Base-by-base conservation (phyloP, 1,284 basidiomycete species). In the Sparassis latifolia region DNA sequence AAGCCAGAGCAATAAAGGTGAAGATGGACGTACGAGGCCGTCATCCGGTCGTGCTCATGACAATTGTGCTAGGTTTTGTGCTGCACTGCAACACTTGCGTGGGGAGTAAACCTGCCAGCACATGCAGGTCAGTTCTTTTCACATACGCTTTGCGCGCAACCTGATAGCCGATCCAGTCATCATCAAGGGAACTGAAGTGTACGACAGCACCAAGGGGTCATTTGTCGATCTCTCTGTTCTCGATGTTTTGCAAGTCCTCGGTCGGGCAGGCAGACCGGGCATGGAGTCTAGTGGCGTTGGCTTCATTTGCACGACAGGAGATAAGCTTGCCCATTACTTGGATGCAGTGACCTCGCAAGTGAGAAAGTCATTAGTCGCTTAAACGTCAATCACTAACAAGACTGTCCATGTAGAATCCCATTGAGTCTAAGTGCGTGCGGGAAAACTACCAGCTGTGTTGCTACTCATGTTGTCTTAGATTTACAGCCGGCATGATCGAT, bases 81-180 rank as follows among this genome's bases (percentile, higher is more conserved):
- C 69, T 99, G 97, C 74, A 99, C 97, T 2, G 93, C 97, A 2
- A 99, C 97, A 0, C 77, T 99, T 33, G 97, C 97, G 1, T 99
- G 97, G 97, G 97, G 97, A 75, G 97, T 99, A 62, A 99, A 99
- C 68, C 73, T 99, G 61, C 97, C 97, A 39, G 97, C 97, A 3
- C 97, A 99, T 70, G 97, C 97, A 51, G 92, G 88, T 88, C 56
- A 54, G 72, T 62, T 20, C 20, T 20, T 20, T 38, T n/a, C 10
- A 45, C 27, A 50, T 37, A 44, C 27, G 42, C 28, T 31, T 10
- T 20, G 30, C 9, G 7, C 29, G 28, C 4, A 10, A n/a, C 43
- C 39, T 43, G 20, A 4, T 29, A 10, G 9, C 27, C 7, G 33
- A 30, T 37, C 1, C 50, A 90, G 92, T 95, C 51, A 75, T 99